These are phyloP conservation scores for Xylariaceae sp. DNA, from an alignment of 2,329 filamentous ascomycete species.

Conservation along the genomic window DNA sequence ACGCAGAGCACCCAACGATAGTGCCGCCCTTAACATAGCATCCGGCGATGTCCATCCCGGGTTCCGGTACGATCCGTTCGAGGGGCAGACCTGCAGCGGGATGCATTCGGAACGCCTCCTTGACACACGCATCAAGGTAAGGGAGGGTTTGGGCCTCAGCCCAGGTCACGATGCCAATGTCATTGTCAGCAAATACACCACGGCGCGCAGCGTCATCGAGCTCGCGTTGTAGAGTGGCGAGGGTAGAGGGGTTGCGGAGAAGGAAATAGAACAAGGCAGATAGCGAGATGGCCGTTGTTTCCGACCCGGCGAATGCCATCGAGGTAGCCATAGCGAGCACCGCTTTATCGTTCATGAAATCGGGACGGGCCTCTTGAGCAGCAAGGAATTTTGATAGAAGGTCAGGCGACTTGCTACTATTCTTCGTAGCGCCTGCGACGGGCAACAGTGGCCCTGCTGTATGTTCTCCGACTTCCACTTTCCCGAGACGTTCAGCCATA, in stretches of 20 bases:
- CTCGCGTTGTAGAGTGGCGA: conserved; percentile 57
- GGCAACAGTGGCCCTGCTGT: conserved; percentile 38
- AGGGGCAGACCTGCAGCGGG: conserved; percentile 71
- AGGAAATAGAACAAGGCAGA: conserved; percentile 72
- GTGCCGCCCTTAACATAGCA: conserved; percentile 65
- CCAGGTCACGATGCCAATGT: conserved; percentile 66
- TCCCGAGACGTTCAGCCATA: conserved; percentile 60
- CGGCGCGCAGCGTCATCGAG: conserved; percentile 56
- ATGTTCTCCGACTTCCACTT: conserved; percentile 35
- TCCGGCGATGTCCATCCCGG: conserved; percentile 63
- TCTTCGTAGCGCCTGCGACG: conserved; percentile 32
- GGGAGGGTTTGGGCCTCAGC: conserved; percentile 66
- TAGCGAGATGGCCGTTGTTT: conserved; percentile 76
- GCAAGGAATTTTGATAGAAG: conserved; percentile 71
- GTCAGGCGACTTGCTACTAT: conserved; percentile 46
- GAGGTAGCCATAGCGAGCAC: conserved; percentile 70
- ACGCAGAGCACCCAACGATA: conserved; percentile 71
- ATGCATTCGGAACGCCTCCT: conserved; percentile 75
- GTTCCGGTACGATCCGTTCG: conserved; percentile 67
- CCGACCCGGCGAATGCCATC: conserved; percentile 72
- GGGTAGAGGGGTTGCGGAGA: conserved; percentile 58
- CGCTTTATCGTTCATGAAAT: conserved; percentile 68
- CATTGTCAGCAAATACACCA: conserved; percentile 49
- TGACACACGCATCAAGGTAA: conserved; percentile 75
- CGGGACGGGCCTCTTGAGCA: conserved; percentile 63